Evolutionary conservation across 345 rosid species (phyloP).

Genomic region (Corymbia maculata): DNA sequence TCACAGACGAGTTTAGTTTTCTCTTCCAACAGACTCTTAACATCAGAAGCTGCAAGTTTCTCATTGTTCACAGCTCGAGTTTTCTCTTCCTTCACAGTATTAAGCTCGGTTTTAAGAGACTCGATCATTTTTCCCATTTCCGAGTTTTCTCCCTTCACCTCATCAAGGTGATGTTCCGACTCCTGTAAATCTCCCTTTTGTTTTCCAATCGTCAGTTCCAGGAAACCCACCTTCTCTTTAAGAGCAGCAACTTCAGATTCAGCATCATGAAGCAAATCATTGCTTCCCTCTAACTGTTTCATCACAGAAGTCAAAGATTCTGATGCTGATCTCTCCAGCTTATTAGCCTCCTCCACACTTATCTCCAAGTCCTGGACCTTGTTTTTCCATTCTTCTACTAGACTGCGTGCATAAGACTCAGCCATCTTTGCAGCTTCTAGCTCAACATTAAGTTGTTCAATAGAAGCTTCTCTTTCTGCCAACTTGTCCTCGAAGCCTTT

Average conservation of each 20-base stretch:
- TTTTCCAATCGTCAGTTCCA: constrained; percentile 62
- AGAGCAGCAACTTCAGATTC: constrained; percentile 53
- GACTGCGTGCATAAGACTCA: constrained; percentile 69
- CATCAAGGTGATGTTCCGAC: constrained; percentile 25
- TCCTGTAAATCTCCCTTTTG: constrained; percentile 68
- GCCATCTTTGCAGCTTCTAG: constrained; percentile 84
- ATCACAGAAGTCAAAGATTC: constrained; percentile 72
- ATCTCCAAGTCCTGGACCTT: constrained; percentile 58
- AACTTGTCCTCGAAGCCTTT: constrained; percentile 41
- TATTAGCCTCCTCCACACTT: constrained; percentile 47
- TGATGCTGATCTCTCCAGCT: constrained; percentile 77
- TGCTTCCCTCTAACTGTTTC: constrained; percentile 76
- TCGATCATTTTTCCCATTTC: constrained; percentile 33
- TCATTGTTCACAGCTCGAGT: constrained; percentile 59
- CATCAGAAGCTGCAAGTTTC: constrained; percentile 65
- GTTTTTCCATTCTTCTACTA: constrained; percentile 62
- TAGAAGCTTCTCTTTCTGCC: constrained; percentile 41
- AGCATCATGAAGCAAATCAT: constrained; percentile 58
- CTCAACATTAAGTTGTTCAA: constrained; percentile 73
- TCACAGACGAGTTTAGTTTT: constrained; percentile 63
- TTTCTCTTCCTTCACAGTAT: constrained; percentile 61
- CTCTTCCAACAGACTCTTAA: constrained; percentile 65
- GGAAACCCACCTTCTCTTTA: constrained; percentile 56
- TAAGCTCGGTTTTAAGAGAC: constrained; percentile 48
- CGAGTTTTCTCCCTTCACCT: constrained; percentile 40